phyloP scores from a whole-genome alignment of 805 yeast species.

The Ogataea chonburiensis region DNA sequence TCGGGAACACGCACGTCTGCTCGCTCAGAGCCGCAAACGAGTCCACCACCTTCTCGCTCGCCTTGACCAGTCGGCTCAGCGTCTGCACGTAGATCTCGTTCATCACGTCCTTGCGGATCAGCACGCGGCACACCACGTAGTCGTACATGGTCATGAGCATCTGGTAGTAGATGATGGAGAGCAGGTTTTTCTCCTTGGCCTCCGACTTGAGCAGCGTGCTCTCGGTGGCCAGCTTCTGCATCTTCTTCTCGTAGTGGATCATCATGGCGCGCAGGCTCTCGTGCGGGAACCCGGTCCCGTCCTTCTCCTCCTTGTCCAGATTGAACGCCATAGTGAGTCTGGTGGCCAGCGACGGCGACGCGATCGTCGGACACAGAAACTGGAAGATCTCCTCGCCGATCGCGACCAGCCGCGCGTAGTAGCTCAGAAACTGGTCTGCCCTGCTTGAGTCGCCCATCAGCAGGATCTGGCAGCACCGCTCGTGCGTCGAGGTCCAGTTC shows the following conservation, averaged over 20 bases:
- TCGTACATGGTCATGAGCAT: constrained; percentile 52
- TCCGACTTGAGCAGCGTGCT: constrained; percentile 37
- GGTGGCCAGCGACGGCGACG: constrained; percentile 16
- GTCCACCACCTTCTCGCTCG: constrained; percentile 46
- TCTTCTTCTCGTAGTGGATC: constrained; percentile 40
- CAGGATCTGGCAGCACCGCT: constrained; percentile 35
- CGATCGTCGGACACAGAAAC: constrained; percentile 36
- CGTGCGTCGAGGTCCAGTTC: constrained; percentile 46
- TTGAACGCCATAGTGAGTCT: constrained; percentile 7
- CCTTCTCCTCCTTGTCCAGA: constrained; percentile 11
- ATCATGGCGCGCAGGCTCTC: constrained; percentile 32
- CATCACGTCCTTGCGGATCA: constrained; percentile 30
- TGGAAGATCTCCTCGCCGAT: constrained; percentile 50
- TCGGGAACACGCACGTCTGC: constrained; percentile 43
- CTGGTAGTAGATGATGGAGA: constrained; percentile 49
- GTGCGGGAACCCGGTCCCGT: constrained; percentile 20
- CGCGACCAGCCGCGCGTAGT: constrained; percentile 43
- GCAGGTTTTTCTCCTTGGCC: constrained; percentile 39
- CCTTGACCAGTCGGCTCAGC: constrained; percentile 41
- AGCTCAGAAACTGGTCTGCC: constrained; percentile 44
- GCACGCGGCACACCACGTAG: constrained; percentile 44
- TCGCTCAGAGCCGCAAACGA: constrained; percentile 43
- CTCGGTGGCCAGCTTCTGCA: constrained; percentile 41
- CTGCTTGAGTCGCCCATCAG: constrained; percentile 38
- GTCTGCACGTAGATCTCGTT: constrained; percentile 39